phyloP scores from a whole-genome alignment of 768 basidiomycete species.

The Trametopsis cervina region DNA sequence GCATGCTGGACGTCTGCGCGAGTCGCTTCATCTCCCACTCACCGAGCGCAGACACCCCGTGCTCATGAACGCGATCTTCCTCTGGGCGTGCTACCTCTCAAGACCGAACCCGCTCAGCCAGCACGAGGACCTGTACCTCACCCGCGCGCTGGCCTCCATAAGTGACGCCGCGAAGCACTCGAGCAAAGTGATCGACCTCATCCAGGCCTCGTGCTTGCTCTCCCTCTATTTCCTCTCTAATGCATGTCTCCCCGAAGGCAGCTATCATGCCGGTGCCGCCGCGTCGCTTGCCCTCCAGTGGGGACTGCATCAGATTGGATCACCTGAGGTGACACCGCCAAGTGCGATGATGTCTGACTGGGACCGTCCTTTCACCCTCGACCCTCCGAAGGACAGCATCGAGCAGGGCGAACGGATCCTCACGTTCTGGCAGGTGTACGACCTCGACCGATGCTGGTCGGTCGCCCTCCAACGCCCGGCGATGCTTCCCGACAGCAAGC shows the following conservation, averaged over 20 bases:
- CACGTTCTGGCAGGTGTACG: conserved; percentile 81
- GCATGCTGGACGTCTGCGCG: conserved; percentile 58
- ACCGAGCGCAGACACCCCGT: conserved; percentile 67
- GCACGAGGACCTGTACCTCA: conserved; percentile 69
- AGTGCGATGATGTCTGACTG: conserved; percentile 26
- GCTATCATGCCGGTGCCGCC: conserved; percentile 70
- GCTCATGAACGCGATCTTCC: conserved; percentile 74
- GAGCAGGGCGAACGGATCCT: conserved; percentile 67
- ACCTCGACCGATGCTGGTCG: conserved; percentile 78
- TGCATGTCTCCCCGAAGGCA: conserved; percentile 71
- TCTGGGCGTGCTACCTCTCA: conserved; percentile 80
- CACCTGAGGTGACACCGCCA: conserved; percentile 23
- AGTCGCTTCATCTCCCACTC: conserved; percentile 45
- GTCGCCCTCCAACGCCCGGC: conserved; percentile 62
- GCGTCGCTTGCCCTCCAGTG: conserved; percentile 68
- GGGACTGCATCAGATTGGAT: conserved; percentile 47
- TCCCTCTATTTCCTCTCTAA: conserved; percentile 73
- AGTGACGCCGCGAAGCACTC: conserved; percentile 53
- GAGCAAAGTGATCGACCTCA: conserved; percentile 56
- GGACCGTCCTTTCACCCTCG: conserved; percentile 39
- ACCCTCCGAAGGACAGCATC: conserved; percentile 49
- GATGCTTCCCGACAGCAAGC: conserved; percentile 56
- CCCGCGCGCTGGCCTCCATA: conserved; percentile 53
- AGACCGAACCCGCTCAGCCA: conserved; percentile 61
- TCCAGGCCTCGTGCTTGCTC: conserved; percentile 71